phyloP scores from a whole-genome alignment of 2,329 filamentous ascomycete genomes.

The Cladosporium sp. region DNA sequence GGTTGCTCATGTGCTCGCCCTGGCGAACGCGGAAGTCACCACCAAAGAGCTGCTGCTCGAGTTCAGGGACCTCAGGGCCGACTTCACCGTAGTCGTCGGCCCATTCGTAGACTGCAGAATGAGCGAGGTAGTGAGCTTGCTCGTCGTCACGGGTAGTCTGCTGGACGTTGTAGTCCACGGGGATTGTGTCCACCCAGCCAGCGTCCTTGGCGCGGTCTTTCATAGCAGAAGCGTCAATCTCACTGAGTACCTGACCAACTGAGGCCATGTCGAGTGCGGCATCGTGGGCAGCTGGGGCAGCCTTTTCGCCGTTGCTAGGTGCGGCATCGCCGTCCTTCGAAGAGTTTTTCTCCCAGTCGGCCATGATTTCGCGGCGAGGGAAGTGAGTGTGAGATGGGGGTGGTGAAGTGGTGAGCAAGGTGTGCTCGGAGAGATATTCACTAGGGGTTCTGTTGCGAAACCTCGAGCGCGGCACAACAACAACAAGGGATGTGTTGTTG shows the following conservation, averaged over 20 bases:
- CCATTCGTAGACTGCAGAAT: conserved; percentile 74
- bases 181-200: conserved; percentile 26
- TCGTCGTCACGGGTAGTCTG: conserved; percentile 16
- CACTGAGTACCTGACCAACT: neutral
- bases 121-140: conserved; percentile 44
- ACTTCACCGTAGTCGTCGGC: conserved; percentile 81
- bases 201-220: conserved; percentile 17
- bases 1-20: conserved; percentile 60
- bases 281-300: neutral
- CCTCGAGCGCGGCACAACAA: no score
- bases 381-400: neutral
- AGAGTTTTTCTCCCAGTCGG: neutral
- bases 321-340: neutral
- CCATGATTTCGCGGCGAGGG: neutral
- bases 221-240: conserved; percentile 8
- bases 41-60: conserved; percentile 74
- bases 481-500: no score
- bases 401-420: no score
- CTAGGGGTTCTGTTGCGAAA: neutral
- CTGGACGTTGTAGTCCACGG: conserved; percentile 27
- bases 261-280: neutral
- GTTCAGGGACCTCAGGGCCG: conserved; percentile 63
- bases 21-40: conserved; percentile 52
- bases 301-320: neutral
- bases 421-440: neutral